Evolutionary conservation across 371 early-diverging fungal species (phyloP), one percentile per base, ranked within the genome.

Genomic region (Syncephalastrum sp.): DNA sequence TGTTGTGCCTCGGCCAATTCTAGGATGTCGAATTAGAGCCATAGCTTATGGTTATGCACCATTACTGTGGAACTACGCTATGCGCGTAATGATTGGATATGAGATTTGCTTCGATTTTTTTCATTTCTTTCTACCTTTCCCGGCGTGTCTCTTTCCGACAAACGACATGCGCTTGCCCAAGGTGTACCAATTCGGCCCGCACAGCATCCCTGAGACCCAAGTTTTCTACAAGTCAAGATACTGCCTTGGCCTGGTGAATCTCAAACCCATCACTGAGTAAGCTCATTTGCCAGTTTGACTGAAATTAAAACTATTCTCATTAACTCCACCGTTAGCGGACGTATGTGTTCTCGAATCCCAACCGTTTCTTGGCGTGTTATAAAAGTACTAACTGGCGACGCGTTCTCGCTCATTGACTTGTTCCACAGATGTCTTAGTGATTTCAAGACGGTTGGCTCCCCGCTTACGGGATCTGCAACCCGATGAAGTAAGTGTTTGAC

Each of bases 241-340:
- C 29, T 79, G 84, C 6, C 75, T 88, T 42, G 95, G 91, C 0
- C 70, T 96, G 12, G 95, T 95, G 45, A 95, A 95, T 63, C 75
- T 92, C 43, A 95, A 95, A 64, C 95, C 97, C 21, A 87, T 93
- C 38, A 82, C 84, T 0, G 89, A 90, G 76, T 86, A 83, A 68
- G 73, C 38, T 33, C 10, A 12, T 1, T 8, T 5, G 2, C 10
- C 38, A 33, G 38, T 2, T 41, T 42, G 12, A n/a, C 41, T n/a
- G 19, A 38, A 8, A 42, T 17, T n/a, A 19, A 38, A 5, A 29
- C 13, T n/a, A 5, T 12, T 33, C 38, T 33, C 5, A 33, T 33
- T 10, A 33, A 1, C 8, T 10, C 29, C 46, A 45, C 47, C 7
- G 0, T 33, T 10, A 65, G 64, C 44, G 72, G 74, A 49, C 79